Evolutionary conservation across 1,284 basidiomycete genomes (phyloP).

Genomic region (Pyrrhoderma noxium): DNA sequence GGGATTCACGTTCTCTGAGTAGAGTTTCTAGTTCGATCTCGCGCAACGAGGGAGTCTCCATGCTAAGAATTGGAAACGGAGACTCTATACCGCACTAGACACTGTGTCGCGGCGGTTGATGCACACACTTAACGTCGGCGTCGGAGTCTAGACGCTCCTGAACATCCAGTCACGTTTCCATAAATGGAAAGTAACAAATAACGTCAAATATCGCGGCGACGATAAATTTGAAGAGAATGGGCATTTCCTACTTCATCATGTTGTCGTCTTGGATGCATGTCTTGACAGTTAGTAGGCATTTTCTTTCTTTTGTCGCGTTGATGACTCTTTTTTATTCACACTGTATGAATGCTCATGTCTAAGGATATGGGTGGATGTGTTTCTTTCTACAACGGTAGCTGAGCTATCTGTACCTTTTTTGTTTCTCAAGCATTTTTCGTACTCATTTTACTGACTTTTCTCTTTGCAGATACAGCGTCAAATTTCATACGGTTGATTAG

Average conservation of each 20-base stretch:
- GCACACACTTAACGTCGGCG: conserved; percentile 3
- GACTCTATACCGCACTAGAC: not conserved
- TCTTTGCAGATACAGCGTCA: too few relatives aligned
- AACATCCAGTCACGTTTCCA: too few relatives aligned
- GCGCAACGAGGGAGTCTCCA: conserved; percentile 64
- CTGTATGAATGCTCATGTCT: conserved; percentile 36
- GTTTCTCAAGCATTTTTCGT: too few relatives aligned
- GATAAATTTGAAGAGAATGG: too few relatives aligned
- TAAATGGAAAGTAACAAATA: too few relatives aligned
- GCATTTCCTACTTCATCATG: not conserved
- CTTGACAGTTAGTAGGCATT: conserved; percentile 6
- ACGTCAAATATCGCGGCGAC: too few relatives aligned
- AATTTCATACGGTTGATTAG: not conserved
- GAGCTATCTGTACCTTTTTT: conserved; percentile 31
- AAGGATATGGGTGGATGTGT: conserved; percentile 29
- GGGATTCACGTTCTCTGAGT: conserved; percentile 61
- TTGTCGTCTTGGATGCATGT: not conserved
- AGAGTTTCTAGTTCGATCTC: conserved; percentile 73
- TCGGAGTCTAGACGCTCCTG: not conserved
- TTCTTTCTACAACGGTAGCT: conserved; percentile 54
- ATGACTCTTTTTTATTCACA: conserved; percentile 42
- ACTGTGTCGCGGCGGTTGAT: conserved; percentile 3
- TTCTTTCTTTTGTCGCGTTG: conserved; percentile 26
- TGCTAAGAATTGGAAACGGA: conserved; percentile 25
- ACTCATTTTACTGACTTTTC: too few relatives aligned